Conservation (phyloP, 306 rosid genomes). For the Begonia fuchsioides region DNA sequence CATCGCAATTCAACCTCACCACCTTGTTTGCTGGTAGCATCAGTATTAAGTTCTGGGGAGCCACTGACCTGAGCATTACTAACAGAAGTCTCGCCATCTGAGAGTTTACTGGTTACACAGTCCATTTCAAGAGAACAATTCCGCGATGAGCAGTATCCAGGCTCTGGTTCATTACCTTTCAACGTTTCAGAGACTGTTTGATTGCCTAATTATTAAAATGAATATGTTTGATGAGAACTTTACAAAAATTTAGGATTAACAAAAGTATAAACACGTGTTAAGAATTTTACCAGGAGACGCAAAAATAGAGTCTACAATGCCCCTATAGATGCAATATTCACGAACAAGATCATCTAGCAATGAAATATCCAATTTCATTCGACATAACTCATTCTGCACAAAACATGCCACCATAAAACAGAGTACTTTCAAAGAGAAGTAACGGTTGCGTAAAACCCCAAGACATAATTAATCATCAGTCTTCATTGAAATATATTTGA, state of each 20-base stretch:
- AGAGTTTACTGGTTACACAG: slow-evolving; percentile 45
- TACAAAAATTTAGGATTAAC: not conserved
- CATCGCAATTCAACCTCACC: slow-evolving; percentile 56
- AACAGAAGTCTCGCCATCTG: slow-evolving; percentile 73
- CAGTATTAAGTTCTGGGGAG: slow-evolving; percentile 75
- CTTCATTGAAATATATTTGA: no score
- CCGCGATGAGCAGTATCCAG: slow-evolving; percentile 40
- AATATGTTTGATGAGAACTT: no score
- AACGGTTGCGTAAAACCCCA: no score
- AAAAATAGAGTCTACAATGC: slow-evolving; percentile 69
- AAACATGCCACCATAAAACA: not conserved
- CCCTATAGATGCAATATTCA: slow-evolving; percentile 91
- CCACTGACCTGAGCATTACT: slow-evolving; percentile 35
- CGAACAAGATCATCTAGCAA: slow-evolving; percentile 92
- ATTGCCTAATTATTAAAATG: no score
- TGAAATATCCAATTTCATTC: slow-evolving; percentile 70
- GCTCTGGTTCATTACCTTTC: slow-evolving; percentile 40
- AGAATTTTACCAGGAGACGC: slow-evolving; percentile 22
- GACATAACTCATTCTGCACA: slow-evolving; percentile 89
- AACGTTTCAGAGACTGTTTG: slow-evolving; percentile 16
- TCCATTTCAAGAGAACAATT: slow-evolving; percentile 54
- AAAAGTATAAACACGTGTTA: not conserved
- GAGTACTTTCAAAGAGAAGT: no score
- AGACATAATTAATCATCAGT: no score
- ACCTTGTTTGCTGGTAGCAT: slow-evolving; percentile 49